A percentile compares a stretch with the other conserved stretches of the same genome.
These are phyloP conservation scores for Saccharomyces hybrid DNA, from an alignment of 1,139 yeast genomes.

Conservation along the genomic window DNA sequence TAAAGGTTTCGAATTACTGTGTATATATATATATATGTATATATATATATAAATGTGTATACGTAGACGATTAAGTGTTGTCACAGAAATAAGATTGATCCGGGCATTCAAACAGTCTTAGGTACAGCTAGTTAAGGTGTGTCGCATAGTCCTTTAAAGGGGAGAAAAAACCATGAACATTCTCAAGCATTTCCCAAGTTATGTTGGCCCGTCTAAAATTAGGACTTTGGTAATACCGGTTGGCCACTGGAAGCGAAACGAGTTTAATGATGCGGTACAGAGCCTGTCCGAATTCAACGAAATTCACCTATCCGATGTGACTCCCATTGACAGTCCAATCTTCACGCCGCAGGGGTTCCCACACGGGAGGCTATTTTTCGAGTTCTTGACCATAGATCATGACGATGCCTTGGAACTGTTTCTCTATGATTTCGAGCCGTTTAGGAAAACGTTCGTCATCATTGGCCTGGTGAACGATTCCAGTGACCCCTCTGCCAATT, in stretches of 20 bases:
- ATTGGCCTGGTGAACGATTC: slow-evolving; percentile 44
- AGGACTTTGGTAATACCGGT: slow-evolving; percentile 66
- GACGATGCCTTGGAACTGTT: slow-evolving; percentile 52
- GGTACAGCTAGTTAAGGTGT: not conserved
- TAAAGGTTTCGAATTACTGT: not conserved
- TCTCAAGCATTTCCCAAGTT: slow-evolving; percentile 14
- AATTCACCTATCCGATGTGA: slow-evolving; percentile 65
- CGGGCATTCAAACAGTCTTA: not conserved
- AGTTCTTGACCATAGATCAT: slow-evolving; percentile 37
- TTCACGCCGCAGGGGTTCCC: slow-evolving; percentile 88
- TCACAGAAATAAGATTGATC: not conserved
- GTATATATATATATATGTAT: not conserved
- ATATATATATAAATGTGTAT: not conserved
- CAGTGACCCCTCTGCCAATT: slow-evolving; percentile 28
- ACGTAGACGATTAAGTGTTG: not conserved
- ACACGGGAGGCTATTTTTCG: slow-evolving; percentile 49
- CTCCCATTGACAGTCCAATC: slow-evolving; percentile 51
- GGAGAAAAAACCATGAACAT: slow-evolving; percentile 8
- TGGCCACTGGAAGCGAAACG: slow-evolving; percentile 42
- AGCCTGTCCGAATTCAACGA: slow-evolving; percentile 48
- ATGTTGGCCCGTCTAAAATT: slow-evolving; percentile 53
- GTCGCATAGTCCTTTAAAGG: not conserved
- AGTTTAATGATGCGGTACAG: slow-evolving; percentile 43
- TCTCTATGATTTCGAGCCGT: slow-evolving; percentile 84
- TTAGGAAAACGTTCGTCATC: slow-evolving; percentile 61